phyloP scores from a whole-genome alignment of 495 filamentous ascomycete genomes.

The Arthonia radiata region DNA sequence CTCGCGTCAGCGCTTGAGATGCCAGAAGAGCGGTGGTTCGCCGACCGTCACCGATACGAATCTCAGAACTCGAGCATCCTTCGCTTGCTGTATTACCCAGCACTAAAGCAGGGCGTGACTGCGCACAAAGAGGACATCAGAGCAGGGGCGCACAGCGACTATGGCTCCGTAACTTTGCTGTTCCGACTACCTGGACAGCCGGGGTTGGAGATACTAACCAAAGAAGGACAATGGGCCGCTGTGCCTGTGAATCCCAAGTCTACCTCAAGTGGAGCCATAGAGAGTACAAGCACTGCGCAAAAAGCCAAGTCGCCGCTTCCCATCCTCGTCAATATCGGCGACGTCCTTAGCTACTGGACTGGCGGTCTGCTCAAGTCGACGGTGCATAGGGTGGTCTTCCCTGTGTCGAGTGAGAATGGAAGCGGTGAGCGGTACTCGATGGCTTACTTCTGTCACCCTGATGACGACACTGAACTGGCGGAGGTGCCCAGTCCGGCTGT shows the following conservation, averaged over 20 bases:
- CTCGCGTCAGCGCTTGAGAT: slow-evolving; percentile 54
- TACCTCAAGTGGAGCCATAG: slow-evolving; percentile 20
- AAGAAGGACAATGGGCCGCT: slow-evolving; percentile 25
- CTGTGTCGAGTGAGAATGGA: slow-evolving; percentile 15
- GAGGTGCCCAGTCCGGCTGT: slow-evolving; percentile 49
- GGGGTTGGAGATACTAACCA: slow-evolving; percentile 62
- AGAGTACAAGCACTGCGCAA: slow-evolving; percentile 16
- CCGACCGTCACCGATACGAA: slow-evolving; percentile 33
- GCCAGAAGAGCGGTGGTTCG: slow-evolving; percentile 39
- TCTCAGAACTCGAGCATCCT: slow-evolving; percentile 50
- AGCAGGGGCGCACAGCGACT: slow-evolving; percentile 44
- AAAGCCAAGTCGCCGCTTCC: slow-evolving; percentile 18
- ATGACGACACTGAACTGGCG: slow-evolving; percentile 40
- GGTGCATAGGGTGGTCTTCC: slow-evolving; percentile 72
- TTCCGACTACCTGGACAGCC: slow-evolving; percentile 64
- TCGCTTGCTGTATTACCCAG: slow-evolving; percentile 39
- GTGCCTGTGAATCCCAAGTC: slow-evolving; percentile 33
- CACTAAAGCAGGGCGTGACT: slow-evolving; percentile 7
- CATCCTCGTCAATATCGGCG: slow-evolving; percentile 81
- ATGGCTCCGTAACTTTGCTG: slow-evolving; percentile 40
- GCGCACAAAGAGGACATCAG: slow-evolving; percentile 31
- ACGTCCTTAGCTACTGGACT: slow-evolving; percentile 81
- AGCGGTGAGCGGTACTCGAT: slow-evolving; percentile 55
- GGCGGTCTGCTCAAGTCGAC: slow-evolving; percentile 61
- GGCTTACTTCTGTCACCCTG: slow-evolving; percentile 79